Evolutionary conservation across 2,329 filamentous ascomycete species (phyloP).

Genomic region (Teratosphaeria epicoccoides): DNA sequence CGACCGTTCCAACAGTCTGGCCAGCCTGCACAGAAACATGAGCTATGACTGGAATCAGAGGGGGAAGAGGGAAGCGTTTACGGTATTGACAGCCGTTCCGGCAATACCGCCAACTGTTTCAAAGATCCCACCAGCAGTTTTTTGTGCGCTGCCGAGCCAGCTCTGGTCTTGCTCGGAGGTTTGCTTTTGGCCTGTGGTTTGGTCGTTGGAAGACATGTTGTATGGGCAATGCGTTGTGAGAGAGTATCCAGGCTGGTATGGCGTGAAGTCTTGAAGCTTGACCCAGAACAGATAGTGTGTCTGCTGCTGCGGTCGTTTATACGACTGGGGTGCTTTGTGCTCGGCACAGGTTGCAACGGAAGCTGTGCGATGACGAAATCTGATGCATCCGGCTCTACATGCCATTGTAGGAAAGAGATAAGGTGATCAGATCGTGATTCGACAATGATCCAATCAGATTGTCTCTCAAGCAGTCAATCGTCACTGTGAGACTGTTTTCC

Average conservation of each 20-base stretch:
- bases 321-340: not conserved
- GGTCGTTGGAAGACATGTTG: not conserved
- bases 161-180: not conserved
- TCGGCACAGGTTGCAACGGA: not conserved
- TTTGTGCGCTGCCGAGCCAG: constrained; percentile 1
- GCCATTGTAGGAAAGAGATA: not conserved
- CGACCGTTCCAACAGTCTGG: not conserved
- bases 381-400: not conserved
- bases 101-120: constrained; percentile 1
- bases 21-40: not conserved
- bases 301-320: not conserved
- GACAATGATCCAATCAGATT: too few relatives aligned
- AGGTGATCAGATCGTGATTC: too few relatives aligned
- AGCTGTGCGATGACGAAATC: not conserved
- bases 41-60: not conserved
- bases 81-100: not conserved
- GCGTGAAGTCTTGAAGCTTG: too few relatives aligned
- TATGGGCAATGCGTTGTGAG: not conserved
- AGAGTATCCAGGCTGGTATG: too few relatives aligned
- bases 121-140: not conserved
- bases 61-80: not conserved
- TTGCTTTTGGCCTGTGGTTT: not conserved
- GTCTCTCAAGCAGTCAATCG: too few relatives aligned
- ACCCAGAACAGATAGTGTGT: not conserved
- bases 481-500: too few relatives aligned